Evolutionary conservation across 2,329 filamentous ascomycete genomes (phyloP).

Genomic region (Boeremia lycopersici): DNA sequence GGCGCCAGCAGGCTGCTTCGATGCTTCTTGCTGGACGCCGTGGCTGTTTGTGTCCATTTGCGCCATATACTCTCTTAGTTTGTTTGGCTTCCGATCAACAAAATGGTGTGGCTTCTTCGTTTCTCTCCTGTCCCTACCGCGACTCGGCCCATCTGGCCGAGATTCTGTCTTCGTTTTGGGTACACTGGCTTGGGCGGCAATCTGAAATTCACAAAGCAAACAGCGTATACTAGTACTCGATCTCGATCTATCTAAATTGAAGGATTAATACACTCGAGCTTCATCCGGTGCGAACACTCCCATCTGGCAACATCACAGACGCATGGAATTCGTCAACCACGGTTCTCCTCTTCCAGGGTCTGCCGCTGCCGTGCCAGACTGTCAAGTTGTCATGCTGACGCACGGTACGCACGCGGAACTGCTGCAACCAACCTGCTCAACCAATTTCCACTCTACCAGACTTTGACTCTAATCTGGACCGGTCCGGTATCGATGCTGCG

Average conservation of each 20-base stretch:
- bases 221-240: slow-evolving; percentile 20
- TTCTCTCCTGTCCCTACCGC: slow-evolving; percentile 24
- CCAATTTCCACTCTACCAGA: slow-evolving; percentile 11
- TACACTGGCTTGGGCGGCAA: slow-evolving; percentile 26
- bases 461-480: slow-evolving; percentile 13
- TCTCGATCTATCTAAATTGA: slow-evolving; percentile 18
- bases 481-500: slow-evolving; percentile 14
- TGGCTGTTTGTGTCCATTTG: slow-evolving; percentile 32
- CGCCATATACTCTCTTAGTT: slow-evolving; percentile 11
- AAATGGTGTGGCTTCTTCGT: slow-evolving; percentile 14
- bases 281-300: no score
- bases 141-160: slow-evolving; percentile 2
- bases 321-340: slow-evolving; percentile 6
- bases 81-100: slow-evolving; percentile 11
- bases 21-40: slow-evolving; percentile 29
- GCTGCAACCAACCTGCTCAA: slow-evolving; percentile 6
- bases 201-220: slow-evolving; percentile 24
- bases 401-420: not conserved
- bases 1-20: slow-evolving; percentile 30
- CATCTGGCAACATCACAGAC: no score
- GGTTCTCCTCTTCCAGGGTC: slow-evolving; percentile 9
- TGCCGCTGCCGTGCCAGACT: slow-evolving; percentile 1
- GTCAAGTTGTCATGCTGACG: slow-evolving; percentile 6
- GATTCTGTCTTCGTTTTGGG: slow-evolving; percentile 8
- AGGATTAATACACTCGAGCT: slow-evolving; percentile 13